Base-by-base conservation (phyloP, 495 filamentous ascomycete genomes). In the Glarea lozoyensis region DNA sequence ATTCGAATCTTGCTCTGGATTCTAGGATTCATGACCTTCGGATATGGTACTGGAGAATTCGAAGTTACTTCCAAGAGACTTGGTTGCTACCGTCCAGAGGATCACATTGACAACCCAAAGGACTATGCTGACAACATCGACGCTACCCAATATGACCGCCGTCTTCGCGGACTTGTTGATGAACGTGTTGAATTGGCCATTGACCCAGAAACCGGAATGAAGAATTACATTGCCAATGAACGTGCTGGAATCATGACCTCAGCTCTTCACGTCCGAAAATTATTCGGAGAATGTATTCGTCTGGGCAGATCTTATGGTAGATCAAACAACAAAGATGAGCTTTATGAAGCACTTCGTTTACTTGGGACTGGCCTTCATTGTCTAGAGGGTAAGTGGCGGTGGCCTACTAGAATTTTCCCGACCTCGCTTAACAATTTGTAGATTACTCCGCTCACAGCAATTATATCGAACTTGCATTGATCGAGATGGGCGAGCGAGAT, bases 21-120 rank as follows among this genome's bases (percentile, higher is more conserved):
- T 42, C 73, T 96, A 19, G 85, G 85, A 2, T 94, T 96, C 63
- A 77, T 96, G 66, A 82, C 78, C 39, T 92, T 95, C 62, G 92
- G 92, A 16, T 98, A 94, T 68, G 92, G 88, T n/a, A 97, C 92
- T 0, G 84, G 70, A 12, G 92, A 98, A 58, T 98, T 95, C 56
- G 92, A 98, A 58, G 92, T 98, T 35, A 98, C 92, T 3, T 73
- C 83, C 3, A 89, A 96, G 30, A 71, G 92, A 7, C 72, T 98
- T 6, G 92, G 92, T 6, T 83, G 88, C 45, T 98, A 98, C 56
- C 74, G 92, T 10, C 88, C 92, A 0, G 92, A 98, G 55, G 92
- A 98, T 57, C 89, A 96, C 59, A 96, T 98, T 50, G 80, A 81
- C 52, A 95, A 94, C 57, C 70, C 70, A 46, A 65, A 75, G 65